Base-by-base conservation (phyloP, 371 early-diverging fungal genomes). In the Phascolomyces articulosus region DNA sequence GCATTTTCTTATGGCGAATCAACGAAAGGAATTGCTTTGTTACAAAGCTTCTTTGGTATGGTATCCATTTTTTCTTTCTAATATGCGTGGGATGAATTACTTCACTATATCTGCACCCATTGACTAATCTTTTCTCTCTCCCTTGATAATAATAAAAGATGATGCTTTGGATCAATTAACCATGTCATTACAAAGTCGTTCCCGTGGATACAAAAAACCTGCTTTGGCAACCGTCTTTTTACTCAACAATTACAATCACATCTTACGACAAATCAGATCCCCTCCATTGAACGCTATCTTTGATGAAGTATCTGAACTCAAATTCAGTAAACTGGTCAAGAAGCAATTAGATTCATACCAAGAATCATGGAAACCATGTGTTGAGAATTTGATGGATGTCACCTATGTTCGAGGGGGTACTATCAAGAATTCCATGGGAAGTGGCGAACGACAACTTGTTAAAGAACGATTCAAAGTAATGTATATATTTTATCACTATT, bases 391-490 rank as follows among this genome's bases (percentile, higher is more conserved):
- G 58, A 88, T 90, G 89, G 91, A 91, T 71, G 88, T 88, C 4
- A 90, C 88, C 1, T 87, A 87, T 67, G 90, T 91, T 10, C 82
- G 89, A 15, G 87, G 86, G 27, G 89, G 89, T 4, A 73, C 82
- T 2, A 81, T 90, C 40, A 86, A 85, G 40, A 90, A 77, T 21
- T 72, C 82, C 0, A 75, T 95, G 58, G 85, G 90, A 34, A 89
- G 84, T 55, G 77, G 69, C 41, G 93, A 95, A 59, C 78, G 85
- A 9, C 87, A 90, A 47, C 64, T 79, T 40, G 83, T 95, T 67
- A 94, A 94, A 66, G 94, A 93, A 62, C 85, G 88, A 59, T 93
- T 95, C 83, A 93, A 91, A 78, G 75, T 75, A 77, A 66, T n/a
- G n/a, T n/a, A n/a, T n/a, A n/a, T n/a, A n/a, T n/a, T n/a, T n/a